These are phyloP conservation scores for Aspergillus tubingensis DNA, from an alignment of 2,329 filamentous ascomycete species.

Conservation along the genomic window DNA sequence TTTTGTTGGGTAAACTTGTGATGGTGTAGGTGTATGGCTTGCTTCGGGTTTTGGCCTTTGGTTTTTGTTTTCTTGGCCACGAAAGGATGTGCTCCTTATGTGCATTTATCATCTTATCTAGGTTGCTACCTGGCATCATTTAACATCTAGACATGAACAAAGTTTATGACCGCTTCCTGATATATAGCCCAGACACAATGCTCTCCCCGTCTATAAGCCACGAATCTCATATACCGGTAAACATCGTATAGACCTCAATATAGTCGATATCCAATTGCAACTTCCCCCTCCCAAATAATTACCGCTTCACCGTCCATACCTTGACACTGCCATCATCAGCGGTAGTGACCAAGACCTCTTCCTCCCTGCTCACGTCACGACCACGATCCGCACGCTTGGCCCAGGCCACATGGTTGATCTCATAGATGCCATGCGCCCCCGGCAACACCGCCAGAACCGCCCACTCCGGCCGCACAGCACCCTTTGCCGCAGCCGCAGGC, in stretches of 20 bases:
- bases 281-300: background rate
- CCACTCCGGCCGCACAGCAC: slow-evolving; percentile 61
- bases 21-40: slow-evolving; percentile 3
- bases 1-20: slow-evolving; percentile 2
- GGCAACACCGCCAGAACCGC: slow-evolving; percentile 66
- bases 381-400: slow-evolving; percentile 70
- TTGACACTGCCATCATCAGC: slow-evolving; percentile 89
- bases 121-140: slow-evolving; percentile 3
- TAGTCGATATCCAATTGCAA: background rate
- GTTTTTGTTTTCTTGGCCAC: background rate
- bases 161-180: slow-evolving; percentile 8
- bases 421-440: slow-evolving; percentile 85
- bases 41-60: slow-evolving; percentile 8
- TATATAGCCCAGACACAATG: background rate
- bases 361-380: slow-evolving; percentile 55
- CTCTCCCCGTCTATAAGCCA: background rate
- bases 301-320: slow-evolving; percentile 67
- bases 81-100: background rate
- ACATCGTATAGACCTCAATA: too few species aligned
- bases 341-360: slow-evolving; percentile 87
- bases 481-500: slow-evolving; percentile 26
- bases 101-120: background rate
- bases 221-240: too few species aligned
- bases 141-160: slow-evolving; percentile 10
- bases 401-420: slow-evolving; percentile 92